Evolutionary conservation across 176 grass and related monocot species (phyloP).

Genomic region (Avena insularis): DNA sequence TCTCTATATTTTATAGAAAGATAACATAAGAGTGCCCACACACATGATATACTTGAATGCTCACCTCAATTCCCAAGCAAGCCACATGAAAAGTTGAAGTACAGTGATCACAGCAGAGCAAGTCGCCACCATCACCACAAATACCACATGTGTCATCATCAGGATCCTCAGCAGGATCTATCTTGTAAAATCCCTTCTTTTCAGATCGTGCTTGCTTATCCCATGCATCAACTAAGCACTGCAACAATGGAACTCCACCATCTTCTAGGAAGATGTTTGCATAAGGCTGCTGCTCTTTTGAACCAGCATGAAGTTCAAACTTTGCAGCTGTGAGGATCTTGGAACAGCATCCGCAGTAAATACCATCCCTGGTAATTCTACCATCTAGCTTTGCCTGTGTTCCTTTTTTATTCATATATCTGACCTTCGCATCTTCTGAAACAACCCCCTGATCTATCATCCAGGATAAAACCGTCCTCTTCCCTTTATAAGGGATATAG

Average conservation of each 20-base stretch:
- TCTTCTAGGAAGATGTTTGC: slow-evolving; percentile 75
- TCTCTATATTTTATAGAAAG: neutral
- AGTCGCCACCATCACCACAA: slow-evolving; percentile 91
- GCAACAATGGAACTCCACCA: slow-evolving; percentile 60
- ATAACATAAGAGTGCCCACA: neutral
- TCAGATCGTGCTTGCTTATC: slow-evolving; percentile 66
- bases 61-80: slow-evolving; percentile 90
- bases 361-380: slow-evolving; percentile 82
- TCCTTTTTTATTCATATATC: slow-evolving; percentile 81
- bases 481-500: slow-evolving; percentile 80
- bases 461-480: slow-evolving; percentile 85
- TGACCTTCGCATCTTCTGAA: slow-evolving; percentile 65
- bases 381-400: slow-evolving; percentile 68
- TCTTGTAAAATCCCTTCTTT: slow-evolving; percentile 76
- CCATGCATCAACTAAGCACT: slow-evolving; percentile 86
- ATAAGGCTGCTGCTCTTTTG: slow-evolving; percentile 69
- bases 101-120: slow-evolving; percentile 88
- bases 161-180: slow-evolving; percentile 66
- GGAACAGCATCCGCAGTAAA: slow-evolving; percentile 89
- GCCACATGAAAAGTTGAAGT: slow-evolving; percentile 89
- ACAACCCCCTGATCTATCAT: slow-evolving; percentile 92
- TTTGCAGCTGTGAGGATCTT: slow-evolving; percentile 73
- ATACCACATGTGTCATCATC: slow-evolving; percentile 85
- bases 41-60: slow-evolving; percentile 32
- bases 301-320: slow-evolving; percentile 99